Conservation (phyloP, 768 basidiomycete species). For the Lactarius tabidus region DNA sequence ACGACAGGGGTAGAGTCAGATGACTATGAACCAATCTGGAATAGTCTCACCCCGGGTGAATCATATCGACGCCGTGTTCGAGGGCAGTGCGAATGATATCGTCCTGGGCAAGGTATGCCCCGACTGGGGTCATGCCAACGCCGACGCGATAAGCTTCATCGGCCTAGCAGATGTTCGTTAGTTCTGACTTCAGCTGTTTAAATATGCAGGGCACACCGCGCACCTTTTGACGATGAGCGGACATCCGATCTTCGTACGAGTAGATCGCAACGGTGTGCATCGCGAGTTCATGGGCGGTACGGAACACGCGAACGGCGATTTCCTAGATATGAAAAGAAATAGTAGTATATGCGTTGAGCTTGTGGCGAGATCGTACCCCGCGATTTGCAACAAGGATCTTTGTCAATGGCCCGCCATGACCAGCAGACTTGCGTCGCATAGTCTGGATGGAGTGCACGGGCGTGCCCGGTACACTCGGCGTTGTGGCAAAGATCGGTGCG, state of each 20-base stretch:
- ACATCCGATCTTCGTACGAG: conserved; percentile 94
- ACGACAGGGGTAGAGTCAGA: conserved; percentile 4
- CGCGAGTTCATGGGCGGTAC: conserved; percentile 96
- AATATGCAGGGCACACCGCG: conserved; percentile 1
- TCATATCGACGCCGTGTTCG: conserved; percentile 99
- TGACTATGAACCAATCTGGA: neutral
- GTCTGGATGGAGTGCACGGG: conserved; percentile 89
- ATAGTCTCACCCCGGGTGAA: conserved; percentile 82
- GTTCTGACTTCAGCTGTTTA: neutral
- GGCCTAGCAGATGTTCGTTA: conserved; percentile 47
- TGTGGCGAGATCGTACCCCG: conserved; percentile 54
- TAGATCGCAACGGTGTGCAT: conserved; percentile 99
- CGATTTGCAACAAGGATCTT: conserved; percentile 93
- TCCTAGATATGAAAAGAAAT: conserved; percentile 49
- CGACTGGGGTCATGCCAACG: conserved; percentile 93
- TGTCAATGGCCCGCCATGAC: conserved; percentile 84
- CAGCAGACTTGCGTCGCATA: conserved; percentile 86
- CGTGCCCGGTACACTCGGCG: conserved; percentile 77
- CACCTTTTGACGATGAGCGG: conserved; percentile 97
- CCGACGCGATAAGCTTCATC: conserved; percentile 99
- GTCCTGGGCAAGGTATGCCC: conserved; percentile 94
- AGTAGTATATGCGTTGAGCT: conserved; percentile 9
- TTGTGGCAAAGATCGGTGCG: conserved; percentile 63
- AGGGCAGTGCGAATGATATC: conserved; percentile 96
- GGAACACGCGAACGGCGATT: conserved; percentile 98